These are phyloP conservation scores for Parasitella parasitica DNA, from an alignment of 371 early-diverging fungal species.

Conservation along the genomic window DNA sequence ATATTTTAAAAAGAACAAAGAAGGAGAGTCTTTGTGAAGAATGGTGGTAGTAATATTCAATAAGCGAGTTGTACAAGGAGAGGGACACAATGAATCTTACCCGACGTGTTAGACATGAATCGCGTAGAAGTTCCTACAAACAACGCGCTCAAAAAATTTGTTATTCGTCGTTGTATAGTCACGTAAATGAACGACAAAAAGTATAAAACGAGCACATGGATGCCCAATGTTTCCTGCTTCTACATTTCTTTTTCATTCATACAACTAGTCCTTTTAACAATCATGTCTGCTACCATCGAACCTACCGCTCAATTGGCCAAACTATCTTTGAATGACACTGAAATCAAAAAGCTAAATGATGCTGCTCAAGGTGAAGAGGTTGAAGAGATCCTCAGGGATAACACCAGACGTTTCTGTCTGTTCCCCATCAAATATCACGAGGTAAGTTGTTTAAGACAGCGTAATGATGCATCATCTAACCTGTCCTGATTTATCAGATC, in stretches of 20 bases:
- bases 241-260: neutral
- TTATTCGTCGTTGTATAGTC: neutral
- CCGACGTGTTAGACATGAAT: neutral
- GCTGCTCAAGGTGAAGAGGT: slow-evolving; percentile 23
- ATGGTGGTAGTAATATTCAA: neutral
- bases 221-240: neutral
- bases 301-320: slow-evolving; percentile 11
- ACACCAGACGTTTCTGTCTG: slow-evolving; percentile 87
- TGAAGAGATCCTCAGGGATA: slow-evolving; percentile 57
- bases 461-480: too few relatives aligned
- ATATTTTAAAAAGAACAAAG: neutral
- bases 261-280: neutral
- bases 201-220: neutral
- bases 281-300: slow-evolving; percentile 3
- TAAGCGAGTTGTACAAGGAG: neutral
- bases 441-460: slow-evolving; percentile 52
- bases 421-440: slow-evolving; percentile 50
- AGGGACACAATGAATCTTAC: neutral
- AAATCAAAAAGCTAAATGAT: slow-evolving; percentile 11
- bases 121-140: neutral
- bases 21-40: neutral
- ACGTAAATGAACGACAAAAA: neutral
- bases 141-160: neutral
- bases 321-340: slow-evolving; percentile 8
- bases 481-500: slow-evolving; percentile 35